Conservation (phyloP, 2,329 filamentous ascomycete genomes). For the Exophiala bonariae region DNA sequence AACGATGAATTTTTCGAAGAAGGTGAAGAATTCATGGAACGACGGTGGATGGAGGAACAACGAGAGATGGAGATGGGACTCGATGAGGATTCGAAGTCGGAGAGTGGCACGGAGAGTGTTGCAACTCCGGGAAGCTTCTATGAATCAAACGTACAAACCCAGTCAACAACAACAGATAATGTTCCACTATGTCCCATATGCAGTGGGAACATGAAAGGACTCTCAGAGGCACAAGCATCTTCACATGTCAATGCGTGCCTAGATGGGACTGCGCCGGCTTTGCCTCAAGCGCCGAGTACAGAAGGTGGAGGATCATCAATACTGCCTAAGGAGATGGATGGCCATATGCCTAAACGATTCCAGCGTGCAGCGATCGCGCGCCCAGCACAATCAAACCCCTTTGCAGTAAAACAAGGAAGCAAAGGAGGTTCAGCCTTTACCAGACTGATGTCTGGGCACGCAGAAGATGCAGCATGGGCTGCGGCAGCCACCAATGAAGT, state of each 20-base stretch:
- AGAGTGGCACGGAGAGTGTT: slow-evolving; percentile 22
- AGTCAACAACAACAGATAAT: slow-evolving; percentile 23
- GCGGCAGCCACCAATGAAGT: slow-evolving; percentile 78
- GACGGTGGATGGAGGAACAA: slow-evolving; percentile 75
- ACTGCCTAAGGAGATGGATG: slow-evolving; percentile 38
- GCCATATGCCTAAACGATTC: slow-evolving; percentile 54
- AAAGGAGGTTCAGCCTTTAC: slow-evolving; percentile 73
- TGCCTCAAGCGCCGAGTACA: slow-evolving; percentile 36
- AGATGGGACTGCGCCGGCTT: slow-evolving; percentile 71
- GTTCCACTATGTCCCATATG: slow-evolving; percentile 73
- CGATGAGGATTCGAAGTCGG: slow-evolving; percentile 59
- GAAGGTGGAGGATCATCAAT: slow-evolving; percentile 8
- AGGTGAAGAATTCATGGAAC: slow-evolving; percentile 66
- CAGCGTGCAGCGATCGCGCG: slow-evolving; percentile 69
- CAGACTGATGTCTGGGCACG: slow-evolving; percentile 88
- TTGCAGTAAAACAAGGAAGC: slow-evolving; percentile 52
- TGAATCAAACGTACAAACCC: slow-evolving; percentile 23
- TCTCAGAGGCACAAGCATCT: slow-evolving; percentile 63
- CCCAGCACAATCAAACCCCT: slow-evolving; percentile 79
- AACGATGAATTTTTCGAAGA: slow-evolving; percentile 60
- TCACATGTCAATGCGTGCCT: slow-evolving; percentile 91
- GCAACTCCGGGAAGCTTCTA: slow-evolving; percentile 17
- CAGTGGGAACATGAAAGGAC: slow-evolving; percentile 59
- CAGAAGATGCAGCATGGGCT: slow-evolving; percentile 87
- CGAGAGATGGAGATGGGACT: slow-evolving; percentile 43